Base-by-base conservation (phyloP, 2,329 filamentous ascomycete species). In the Pseudonectria buxi region DNA sequence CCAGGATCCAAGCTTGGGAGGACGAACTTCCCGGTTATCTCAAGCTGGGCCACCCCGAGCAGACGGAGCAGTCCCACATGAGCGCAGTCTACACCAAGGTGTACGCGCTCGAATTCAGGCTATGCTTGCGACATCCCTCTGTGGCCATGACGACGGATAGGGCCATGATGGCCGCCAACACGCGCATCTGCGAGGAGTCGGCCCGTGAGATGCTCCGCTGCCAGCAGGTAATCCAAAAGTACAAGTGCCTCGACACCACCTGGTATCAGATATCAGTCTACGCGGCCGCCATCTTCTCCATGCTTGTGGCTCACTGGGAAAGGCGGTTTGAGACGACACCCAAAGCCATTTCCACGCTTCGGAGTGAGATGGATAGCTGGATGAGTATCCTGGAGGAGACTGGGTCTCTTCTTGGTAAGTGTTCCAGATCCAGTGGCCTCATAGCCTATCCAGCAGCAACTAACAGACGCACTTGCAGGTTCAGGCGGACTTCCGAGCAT, bases 231-330 rank as follows among this genome's bases (percentile, higher is more conserved):
- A 60, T 89, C 31, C 72, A 76, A 39, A 71, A 69, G 46, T 65
- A 79, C 38, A 84, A 82, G 51, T 78, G 77, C 29, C 62, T 89
- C 4, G 85, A 90, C 51, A 85, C 82, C 2, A 86, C 83, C 1
- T 89, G 84, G 83, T 83, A 85, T 49, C 81, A 82, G 31, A 71
- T 78, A 32, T 80, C 83, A 0, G 72, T 85, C 6, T 86, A 85
- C 51, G 70, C 85, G 10, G 77, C 81, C 28, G 82, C 82, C 16
- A 79, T 86, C 37, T 85, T 87, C 48, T 83, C 82, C 0, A 79
- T 75, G 11, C 63, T 90, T 1, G 85, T 83, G 30, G 75, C 76
- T 2, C 72, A 80, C 36, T 85, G 78, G 66, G 75, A 86, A 53
- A 73, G 80, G 31, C 70, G 81, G 22, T 74, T 76, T 32, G 67